A percentile compares a stretch with the other conserved stretches of the same genome.
Evolutionary conservation across 345 rosid species (phyloP).

Genomic region (Citrus cavaleriei): DNA sequence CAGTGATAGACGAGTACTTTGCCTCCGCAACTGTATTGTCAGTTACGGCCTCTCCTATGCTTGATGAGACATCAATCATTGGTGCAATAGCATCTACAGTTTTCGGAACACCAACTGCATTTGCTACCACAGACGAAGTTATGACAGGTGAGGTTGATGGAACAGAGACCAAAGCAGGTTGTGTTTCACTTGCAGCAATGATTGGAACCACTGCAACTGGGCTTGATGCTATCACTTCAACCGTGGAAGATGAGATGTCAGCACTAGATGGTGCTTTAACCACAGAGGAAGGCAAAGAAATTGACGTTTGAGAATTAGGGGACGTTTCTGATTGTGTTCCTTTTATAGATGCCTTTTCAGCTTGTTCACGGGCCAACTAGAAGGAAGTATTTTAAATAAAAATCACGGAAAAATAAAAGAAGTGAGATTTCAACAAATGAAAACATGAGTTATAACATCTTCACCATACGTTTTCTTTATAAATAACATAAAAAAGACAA

Average conservation of each 20-base stretch:
- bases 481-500: neutral
- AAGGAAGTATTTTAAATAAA: conserved; percentile 24
- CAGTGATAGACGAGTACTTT: conserved; percentile 39
- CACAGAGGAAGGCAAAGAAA: conserved; percentile 24
- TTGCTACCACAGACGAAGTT: conserved; percentile 30
- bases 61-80: conserved; percentile 31
- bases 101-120: conserved; percentile 33
- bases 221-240: conserved; percentile 46
- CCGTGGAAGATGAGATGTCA: conserved; percentile 34
- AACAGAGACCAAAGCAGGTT: conserved; percentile 40
- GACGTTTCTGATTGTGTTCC: conserved; percentile 30
- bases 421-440: conserved; percentile 5
- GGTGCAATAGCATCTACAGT: conserved; percentile 23
- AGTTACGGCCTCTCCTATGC: conserved; percentile 39
- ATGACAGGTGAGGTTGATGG: conserved; percentile 33
- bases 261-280: conserved; percentile 33
- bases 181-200: conserved; percentile 33
- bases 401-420: conserved; percentile 13
- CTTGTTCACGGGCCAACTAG: conserved; percentile 96
- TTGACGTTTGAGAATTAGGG: conserved; percentile 19
- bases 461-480: neutral
- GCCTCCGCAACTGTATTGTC: conserved; percentile 29
- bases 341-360: conserved; percentile 50
- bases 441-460: conserved; percentile 6
- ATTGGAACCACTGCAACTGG: conserved; percentile 45